Evolutionary conservation across 129 eudicot species (phyloP), one percentile per base, ranked within the genome.

Genomic region (Sambucus nigra): DNA sequence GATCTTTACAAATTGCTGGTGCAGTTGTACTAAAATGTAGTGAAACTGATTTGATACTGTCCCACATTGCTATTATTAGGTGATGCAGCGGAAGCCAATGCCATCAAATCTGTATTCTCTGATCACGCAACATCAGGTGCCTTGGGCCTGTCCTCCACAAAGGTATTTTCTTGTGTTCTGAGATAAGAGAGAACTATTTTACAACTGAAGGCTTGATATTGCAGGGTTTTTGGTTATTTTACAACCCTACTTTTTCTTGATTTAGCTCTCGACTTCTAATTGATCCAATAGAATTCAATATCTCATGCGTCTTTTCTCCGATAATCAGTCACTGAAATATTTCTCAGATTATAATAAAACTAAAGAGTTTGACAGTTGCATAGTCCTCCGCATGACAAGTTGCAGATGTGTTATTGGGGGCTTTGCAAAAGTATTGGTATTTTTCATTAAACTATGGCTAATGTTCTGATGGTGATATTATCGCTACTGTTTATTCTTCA

Each of bases 91-190:
- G 98, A 91, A 86, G 95, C 89, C 61, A 73, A 57, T 54, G 98
- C 98, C 20, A 85, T 86, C 26, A 78, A 82, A 69, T 69, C 83
- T 53, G 45, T 86, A 57, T 91, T 91, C 67, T 60, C 77, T 44
- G 60, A 56, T 59, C 86, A 80, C 72, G 82, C 87, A 38, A 64
- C 73, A 39, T 79, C 94, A 20, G 89, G 95, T 64, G 80, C 75
- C 51, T 70, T 91, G 64, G 89, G 89, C 19, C 63, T 86, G 27
- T 91, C 98, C 52, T 91, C 98, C 42, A 91, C 95, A 28, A 91
- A 91, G 95, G 97, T 88, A 21, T 15, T 65, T 11, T 8, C n/a
- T n/a, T n/a, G n/a, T n/a, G n/a, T n/a, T n/a, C n/a, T 18, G 12
- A n/a, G n/a, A n/a, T n/a, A n/a, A n/a, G n/a, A n/a, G n/a, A n/a